Conservation (phyloP, 2,329 filamentous ascomycete species). For the Pseudogymnoascus sp. region DNA sequence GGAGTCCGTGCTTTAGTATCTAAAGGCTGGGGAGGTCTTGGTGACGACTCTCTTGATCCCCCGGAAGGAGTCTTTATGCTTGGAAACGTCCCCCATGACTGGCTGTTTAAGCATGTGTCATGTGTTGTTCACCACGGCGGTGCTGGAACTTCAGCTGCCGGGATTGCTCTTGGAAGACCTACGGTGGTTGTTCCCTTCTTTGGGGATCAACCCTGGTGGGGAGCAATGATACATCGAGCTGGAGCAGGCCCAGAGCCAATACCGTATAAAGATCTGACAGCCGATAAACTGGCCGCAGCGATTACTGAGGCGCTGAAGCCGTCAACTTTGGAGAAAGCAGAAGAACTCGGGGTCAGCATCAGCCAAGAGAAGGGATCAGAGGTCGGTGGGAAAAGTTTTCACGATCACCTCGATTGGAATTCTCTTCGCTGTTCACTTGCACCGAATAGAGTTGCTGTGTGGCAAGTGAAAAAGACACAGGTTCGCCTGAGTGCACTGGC, state of each 20-base stretch:
- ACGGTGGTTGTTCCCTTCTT: constrained; percentile 76
- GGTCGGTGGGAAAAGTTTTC: constrained; percentile 59
- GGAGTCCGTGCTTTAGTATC: constrained; percentile 66
- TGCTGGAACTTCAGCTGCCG: constrained; percentile 68
- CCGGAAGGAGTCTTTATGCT: constrained; percentile 64
- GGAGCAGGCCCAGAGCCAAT: constrained; percentile 66
- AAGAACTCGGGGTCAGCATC: constrained; percentile 50
- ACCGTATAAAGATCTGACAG: constrained; percentile 59
- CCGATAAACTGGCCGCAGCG: constrained; percentile 56
- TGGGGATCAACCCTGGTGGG: constrained; percentile 77
- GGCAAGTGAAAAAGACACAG: constrained; percentile 63
- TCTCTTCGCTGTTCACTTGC: constrained; percentile 62
- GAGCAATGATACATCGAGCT: constrained; percentile 63
- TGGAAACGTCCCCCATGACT: constrained; percentile 68
- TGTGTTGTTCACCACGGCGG: constrained; percentile 71
- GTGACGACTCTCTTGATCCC: constrained; percentile 40
- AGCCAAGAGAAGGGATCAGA: constrained; percentile 57
- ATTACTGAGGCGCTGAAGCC: constrained; percentile 54
- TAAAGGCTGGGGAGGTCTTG: constrained; percentile 69
- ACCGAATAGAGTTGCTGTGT: constrained; percentile 62
- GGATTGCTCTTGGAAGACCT: constrained; percentile 61
- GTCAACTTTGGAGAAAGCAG: constrained; percentile 48
- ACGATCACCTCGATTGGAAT: constrained; percentile 60
- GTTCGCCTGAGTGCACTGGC: constrained; percentile 65
- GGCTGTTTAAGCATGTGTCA: constrained; percentile 61